Evolutionary conservation across 257 asterid genomes (phyloP).

Genomic region (Solanum dulcamara): DNA sequence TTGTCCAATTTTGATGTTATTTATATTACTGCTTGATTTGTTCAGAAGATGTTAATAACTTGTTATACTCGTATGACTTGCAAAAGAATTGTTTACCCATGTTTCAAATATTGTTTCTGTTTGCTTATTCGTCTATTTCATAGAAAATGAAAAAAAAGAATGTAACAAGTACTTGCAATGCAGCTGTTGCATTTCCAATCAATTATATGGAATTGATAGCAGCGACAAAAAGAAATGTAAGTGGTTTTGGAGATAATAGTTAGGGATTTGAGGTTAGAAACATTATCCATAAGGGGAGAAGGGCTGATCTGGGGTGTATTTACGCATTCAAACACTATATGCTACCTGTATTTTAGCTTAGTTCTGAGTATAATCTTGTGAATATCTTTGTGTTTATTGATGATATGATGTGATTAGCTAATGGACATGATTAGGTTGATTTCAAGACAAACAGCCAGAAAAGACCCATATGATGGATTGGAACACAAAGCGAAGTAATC

Average conservation of each 20-base stretch:
- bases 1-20: not conserved
- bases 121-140: not conserved
- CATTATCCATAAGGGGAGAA: not conserved
- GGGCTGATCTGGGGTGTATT: too few species aligned
- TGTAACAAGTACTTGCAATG: not conserved
- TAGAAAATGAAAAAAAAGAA: not conserved
- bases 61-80: not conserved
- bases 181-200: not conserved
- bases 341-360: too few species aligned
- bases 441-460: too few species aligned
- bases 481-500: too few species aligned
- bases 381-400: too few species aligned
- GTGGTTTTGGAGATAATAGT: not conserved
- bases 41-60: not conserved
- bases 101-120: not conserved
- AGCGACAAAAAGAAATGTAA: not conserved
- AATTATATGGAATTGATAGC: not conserved
- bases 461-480: too few species aligned
- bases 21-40: not conserved
- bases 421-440: too few species aligned
- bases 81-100: not conserved
- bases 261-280: not conserved
- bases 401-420: too few species aligned
- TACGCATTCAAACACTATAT: too few species aligned
- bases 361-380: too few species aligned